Evolutionary conservation across 2,329 filamentous ascomycete genomes (phyloP).

Genomic region (Nothophoma quercina): DNA sequence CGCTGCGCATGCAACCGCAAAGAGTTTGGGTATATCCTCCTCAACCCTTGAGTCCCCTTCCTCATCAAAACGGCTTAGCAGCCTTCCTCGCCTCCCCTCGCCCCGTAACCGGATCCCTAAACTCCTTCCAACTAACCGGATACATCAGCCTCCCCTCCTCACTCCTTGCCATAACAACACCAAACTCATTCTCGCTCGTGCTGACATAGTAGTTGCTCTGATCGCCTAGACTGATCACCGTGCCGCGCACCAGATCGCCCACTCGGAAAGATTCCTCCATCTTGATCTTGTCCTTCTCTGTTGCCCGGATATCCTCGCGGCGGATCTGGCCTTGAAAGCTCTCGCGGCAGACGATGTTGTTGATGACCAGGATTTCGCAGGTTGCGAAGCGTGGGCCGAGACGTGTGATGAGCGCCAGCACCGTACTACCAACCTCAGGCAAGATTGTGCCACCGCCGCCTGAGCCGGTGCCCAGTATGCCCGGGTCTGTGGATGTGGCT

Average conservation of each 20-base stretch:
- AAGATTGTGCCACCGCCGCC: constrained; percentile 71
- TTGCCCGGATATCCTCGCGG: constrained; percentile 89
- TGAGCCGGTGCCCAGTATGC: constrained; percentile 31
- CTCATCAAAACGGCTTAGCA: constrained; percentile 75
- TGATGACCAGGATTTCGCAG: constrained; percentile 84
- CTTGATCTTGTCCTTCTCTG: constrained; percentile 93
- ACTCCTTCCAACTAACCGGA: constrained; percentile 95
- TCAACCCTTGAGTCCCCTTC: neutral
- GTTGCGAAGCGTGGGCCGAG: constrained; percentile 85
- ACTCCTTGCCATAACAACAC: constrained; percentile 91
- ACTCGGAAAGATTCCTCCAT: constrained; percentile 91
- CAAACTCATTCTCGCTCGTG: constrained; percentile 88
- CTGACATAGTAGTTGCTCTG: constrained; percentile 95
- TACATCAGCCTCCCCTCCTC: constrained; percentile 90
- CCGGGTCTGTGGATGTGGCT: constrained; percentile 18
- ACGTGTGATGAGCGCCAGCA: constrained; percentile 85
- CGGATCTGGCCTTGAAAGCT: constrained; percentile 87
- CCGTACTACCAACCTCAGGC: constrained; percentile 79
- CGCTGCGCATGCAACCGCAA: neutral
- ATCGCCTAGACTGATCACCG: constrained; percentile 90
- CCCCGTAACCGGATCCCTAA: constrained; percentile 82
- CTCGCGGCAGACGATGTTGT: constrained; percentile 70
- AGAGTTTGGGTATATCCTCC: neutral
- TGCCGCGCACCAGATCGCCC: constrained; percentile 87
- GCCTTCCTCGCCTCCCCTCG: constrained; percentile 84